Conservation (phyloP, 1,284 basidiomycete genomes). For the Boletellus deceptivus region DNA sequence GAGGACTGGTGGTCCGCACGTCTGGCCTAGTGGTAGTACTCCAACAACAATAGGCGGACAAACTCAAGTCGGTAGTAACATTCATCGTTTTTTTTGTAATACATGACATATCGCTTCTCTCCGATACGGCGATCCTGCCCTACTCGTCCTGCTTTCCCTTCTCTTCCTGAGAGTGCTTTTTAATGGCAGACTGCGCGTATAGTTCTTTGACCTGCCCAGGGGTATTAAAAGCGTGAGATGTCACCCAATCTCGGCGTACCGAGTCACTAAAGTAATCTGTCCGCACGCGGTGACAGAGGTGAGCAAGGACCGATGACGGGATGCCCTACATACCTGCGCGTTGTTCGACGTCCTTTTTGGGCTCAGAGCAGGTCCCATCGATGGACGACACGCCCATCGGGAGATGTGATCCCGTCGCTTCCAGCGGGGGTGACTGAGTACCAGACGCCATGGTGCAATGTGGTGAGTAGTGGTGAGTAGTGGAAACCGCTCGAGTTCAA, state of each 20-base stretch:
- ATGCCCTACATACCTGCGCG: conserved; percentile 25
- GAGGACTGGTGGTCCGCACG: conserved; percentile 71
- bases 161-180: conserved; percentile 12
- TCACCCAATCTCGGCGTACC: conserved; percentile 10
- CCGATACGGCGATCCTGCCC: too few species aligned
- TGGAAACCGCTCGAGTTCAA: too few species aligned
- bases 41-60: background rate
- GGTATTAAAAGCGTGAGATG: background rate
- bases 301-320: background rate
- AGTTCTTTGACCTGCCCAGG: conserved; percentile 24
- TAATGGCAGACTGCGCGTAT: conserved; percentile 11
- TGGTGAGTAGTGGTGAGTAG: too few species aligned
- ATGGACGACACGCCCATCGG: conserved; percentile 52
- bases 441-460: conserved; percentile 24
- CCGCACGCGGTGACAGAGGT: background rate
- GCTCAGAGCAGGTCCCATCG: conserved; percentile 34
- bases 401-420: conserved; percentile 43
- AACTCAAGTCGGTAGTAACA: too few species aligned
- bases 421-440: conserved; percentile 53
- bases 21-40: conserved; percentile 28
- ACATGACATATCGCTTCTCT: too few species aligned
- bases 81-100: too few species aligned
- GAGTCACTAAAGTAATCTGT: conserved; percentile 32
- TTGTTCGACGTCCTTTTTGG: conserved; percentile 30
- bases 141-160: conserved; percentile 8